Evolutionary conservation across 2,329 filamentous ascomycete genomes (phyloP), one percentile per base, ranked within the genome.

Genomic region (Colletotrichum sp.): DNA sequence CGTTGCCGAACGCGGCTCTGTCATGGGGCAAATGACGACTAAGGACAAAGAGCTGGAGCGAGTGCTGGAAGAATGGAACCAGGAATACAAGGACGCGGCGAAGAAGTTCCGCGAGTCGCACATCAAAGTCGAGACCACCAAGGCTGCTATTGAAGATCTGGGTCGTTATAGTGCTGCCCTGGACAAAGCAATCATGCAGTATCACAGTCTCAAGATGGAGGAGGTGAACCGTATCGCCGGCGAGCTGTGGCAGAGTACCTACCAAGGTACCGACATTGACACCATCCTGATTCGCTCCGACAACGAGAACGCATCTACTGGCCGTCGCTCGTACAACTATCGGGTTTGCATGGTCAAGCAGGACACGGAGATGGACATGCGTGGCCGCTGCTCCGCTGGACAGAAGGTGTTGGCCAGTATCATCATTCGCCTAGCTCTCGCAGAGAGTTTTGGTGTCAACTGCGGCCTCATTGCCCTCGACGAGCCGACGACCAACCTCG

Each of bases 351-450:
- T 99, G 97, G 93, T 98, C 80, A 99, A 99, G 87, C 94, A 96
- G 83, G 96, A 98, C 81, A 95, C 94, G 1, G 97, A 99, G 85
- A 98, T 99, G 96, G 97, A 99, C 86, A 99, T 99, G 97, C 95
- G 97, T 77, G 98, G 97, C 2, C 95, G 97, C 71, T 99, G 97
- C 89, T 98, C 95, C 79, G 97, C 97, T 2, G 97, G 97, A 5
- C 97, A 99, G 84, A 98, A 98, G 85, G 96, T 99, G 32, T 92
- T 99, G 32, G 97, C 97, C 6, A 96, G 94, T 84, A 99, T 99
- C 86, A 98, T 99, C 85, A 98, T 99, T 84, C 96, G 97, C 3
- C 91, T 99, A 32, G 97, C 98, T 15, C 91, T 99, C 63, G 97
- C 97, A 5, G 97, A 99, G 85, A 98, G 96, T 80, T 99, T 99